Evolutionary conservation across 768 basidiomycete species (phyloP).

Genomic region (Phanerodontia chrysosporium): DNA sequence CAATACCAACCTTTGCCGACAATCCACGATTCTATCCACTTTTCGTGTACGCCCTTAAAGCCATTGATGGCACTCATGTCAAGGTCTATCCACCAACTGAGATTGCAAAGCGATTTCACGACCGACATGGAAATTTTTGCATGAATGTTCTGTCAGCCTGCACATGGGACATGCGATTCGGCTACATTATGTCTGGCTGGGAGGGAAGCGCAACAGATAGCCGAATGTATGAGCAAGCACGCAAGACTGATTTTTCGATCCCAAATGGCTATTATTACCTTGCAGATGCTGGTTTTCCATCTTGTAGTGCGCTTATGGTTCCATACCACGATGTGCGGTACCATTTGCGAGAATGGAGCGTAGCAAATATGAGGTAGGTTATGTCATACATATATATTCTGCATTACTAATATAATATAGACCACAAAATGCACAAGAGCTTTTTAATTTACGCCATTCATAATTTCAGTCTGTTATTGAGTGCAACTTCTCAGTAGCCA

Average conservation of each 20-base stretch:
- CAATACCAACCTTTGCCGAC: conserved; percentile 15
- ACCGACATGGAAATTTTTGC: conserved; percentile 21
- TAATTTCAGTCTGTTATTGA: conserved; percentile 16
- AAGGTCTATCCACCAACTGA: conserved; percentile 15
- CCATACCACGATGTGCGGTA: conserved; percentile 29
- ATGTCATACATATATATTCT: not conserved
- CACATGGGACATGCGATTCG: conserved; percentile 21
- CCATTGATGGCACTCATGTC: conserved; percentile 34
- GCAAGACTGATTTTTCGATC: conserved; percentile 17
- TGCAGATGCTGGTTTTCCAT: conserved; percentile 29
- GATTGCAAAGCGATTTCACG: conserved; percentile 12
- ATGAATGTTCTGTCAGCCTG: conserved; percentile 29
- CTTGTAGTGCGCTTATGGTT: conserved; percentile 21
- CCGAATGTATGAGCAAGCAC: conserved; percentile 22
- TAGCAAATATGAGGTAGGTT: not conserved
- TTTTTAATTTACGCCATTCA: conserved; percentile 18
- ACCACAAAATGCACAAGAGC: conserved; percentile 15
- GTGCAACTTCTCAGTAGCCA: conserved; percentile 20
- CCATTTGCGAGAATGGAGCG: conserved; percentile 30
- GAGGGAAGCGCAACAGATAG: conserved; percentile 28
- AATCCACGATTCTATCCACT: conserved; percentile 31
- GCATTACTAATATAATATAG: conserved; percentile 3
- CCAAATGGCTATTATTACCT: conserved; percentile 26
- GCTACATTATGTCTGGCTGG: conserved; percentile 26
- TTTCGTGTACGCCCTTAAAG: conserved; percentile 27